Evolutionary conservation across 148 eudicot species (phyloP), one percentile per base, ranked within the genome.

Genomic region (Amaranthus cruentus): DNA sequence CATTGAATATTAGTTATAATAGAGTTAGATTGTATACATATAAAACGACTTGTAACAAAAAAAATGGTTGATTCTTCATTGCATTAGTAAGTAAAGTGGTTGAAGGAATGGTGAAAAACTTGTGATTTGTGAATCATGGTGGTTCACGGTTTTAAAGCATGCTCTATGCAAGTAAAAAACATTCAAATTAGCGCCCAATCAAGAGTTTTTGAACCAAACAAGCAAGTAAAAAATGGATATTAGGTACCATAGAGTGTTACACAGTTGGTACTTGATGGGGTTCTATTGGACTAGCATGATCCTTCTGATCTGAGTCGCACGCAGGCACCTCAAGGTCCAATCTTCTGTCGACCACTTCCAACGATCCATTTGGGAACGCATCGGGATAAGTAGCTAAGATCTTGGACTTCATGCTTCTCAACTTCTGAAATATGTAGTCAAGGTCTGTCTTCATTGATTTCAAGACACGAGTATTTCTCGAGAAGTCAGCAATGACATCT

Each of bases 391-490:
- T 88, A 47, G 87, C 90, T 76, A 73, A 52, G 51, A 94, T 82
- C 81, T 87, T 91, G 63, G 81, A 62, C 79, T 94, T 94, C 88
- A 94, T 77, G 87, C 87, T 89, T 90, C 99, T 91, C 75, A 95
- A 80, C 77, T 95, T 95, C 72, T 74, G 91, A 81, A 92, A 95
- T 73, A 95, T 86, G 82, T 95, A 85, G 76, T 95, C 99, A 66
- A 95, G 96, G 83, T 95, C 97, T 3, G 87, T 80, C 80, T 95
- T 92, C 91, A 95, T 95, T 8, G 99, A 86, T 76, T 74, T 87
- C 80, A 95, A 72, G 51, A 90, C 82, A 47, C 88, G 92, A 13
- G 97, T 86, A 78, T 90, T 88, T 80, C 76, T 87, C 1, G 97
- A 79, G 57, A 95, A 87, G 73, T 92, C 96, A 7, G 80, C 77